A percentile compares a stretch with the other conserved stretches of the same genome.
These are phyloP conservation scores for Ambispora gerdemannii DNA, from an alignment of 192 early-diverging fungal genomes.

Conservation along the genomic window DNA sequence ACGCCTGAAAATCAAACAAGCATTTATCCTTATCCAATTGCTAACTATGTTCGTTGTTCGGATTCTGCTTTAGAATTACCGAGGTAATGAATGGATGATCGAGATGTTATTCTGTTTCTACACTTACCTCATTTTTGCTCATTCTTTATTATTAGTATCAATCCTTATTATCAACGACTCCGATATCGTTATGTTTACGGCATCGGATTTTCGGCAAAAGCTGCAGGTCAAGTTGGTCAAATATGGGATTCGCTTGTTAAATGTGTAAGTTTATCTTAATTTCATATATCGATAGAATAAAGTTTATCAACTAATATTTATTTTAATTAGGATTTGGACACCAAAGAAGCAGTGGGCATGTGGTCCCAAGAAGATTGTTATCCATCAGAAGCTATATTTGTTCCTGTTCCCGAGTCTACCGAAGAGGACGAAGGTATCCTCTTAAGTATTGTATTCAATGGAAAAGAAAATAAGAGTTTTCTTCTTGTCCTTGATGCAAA, in stretches of 20 bases:
- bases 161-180: slow-evolving; percentile 34
- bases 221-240: slow-evolving; percentile 25
- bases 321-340: slow-evolving; percentile 36
- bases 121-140: too few relatives aligned
- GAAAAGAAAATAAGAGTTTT: slow-evolving; percentile 60
- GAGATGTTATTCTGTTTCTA: too few relatives aligned
- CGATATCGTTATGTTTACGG: slow-evolving; percentile 39
- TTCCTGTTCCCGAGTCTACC: slow-evolving; percentile 51
- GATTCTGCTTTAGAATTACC: slow-evolving; percentile 40
- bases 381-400: slow-evolving; percentile 78
- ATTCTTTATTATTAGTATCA: slow-evolving; percentile 36
- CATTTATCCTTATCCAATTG: slow-evolving; percentile 12
- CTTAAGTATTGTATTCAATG: slow-evolving; percentile 71
- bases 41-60: slow-evolving; percentile 19
- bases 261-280: slow-evolving; percentile 36
- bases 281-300: not conserved
- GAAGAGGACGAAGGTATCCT: slow-evolving; percentile 76
- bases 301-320: not conserved
- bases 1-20: not conserved
- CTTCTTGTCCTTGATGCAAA: slow-evolving; percentile 73
- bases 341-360: slow-evolving; percentile 34
- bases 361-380: slow-evolving; percentile 54
- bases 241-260: slow-evolving; percentile 49
- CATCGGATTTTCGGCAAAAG: slow-evolving; percentile 34
- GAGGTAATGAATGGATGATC: not conserved